Base-by-base conservation (phyloP, 306 rosid species). In the Sophora flavescens region DNA sequence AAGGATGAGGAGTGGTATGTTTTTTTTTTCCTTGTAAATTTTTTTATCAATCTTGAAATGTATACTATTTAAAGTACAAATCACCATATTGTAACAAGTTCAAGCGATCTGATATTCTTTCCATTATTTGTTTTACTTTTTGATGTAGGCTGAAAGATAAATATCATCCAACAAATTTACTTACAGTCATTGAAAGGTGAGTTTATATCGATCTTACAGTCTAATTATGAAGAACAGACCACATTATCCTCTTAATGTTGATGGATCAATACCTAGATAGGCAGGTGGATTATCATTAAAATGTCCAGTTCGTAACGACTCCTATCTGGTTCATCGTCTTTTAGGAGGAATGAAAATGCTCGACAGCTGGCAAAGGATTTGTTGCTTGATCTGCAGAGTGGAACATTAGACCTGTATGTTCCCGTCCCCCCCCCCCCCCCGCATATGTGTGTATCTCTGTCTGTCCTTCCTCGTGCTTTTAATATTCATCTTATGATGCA, bases 311-410 rank as follows among this genome's bases (percentile, higher is more conserved):
- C 71, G 48, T 82, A 22, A 66, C 45, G 33, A 38, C 68, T 65
- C 57, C 11, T 72, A 11, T 72, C 9, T 72, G 83, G 18, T 48
- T 28, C 47, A 8, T 65, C 63, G 68, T 68, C 45, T 56, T 88
- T 17, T 85, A 95, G 99, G 99, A 96, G 98, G 90, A 96, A 92
- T 57, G 99, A 91, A 79, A 86, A 74, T 83, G 97, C 98, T 72
- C 91, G 87, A 62, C 89, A 81, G 83, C 78, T 80, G 68, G 97
- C 99, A 4, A 96, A 92, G 85, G 93, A 88, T 36, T 89, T 92
- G 78, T 70, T 88, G 86, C 97, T 96, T 81, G 98, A 96, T 80
- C 83, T 96, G 82, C 98, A 92, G 80, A 96, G 90, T 83, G 99
- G 99, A 77, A 83, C 88, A 15, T 75, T 91, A 80, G 96, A 91